Conservation (phyloP, 768 basidiomycete species). For the Suillus alpinus region DNA sequence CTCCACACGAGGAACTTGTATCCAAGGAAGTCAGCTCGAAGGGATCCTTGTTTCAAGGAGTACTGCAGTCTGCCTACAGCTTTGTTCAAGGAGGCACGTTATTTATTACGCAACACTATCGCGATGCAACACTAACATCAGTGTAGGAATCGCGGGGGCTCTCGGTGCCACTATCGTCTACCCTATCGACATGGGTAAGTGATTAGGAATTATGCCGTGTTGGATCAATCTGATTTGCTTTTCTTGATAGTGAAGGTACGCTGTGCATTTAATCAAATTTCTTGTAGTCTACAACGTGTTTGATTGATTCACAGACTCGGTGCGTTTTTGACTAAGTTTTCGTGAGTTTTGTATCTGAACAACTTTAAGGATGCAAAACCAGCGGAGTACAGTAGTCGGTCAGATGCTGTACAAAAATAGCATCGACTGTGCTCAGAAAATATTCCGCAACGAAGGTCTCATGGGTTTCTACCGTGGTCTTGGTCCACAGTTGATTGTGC, state of each 20-base stretch:
- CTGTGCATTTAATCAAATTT: conserved; percentile 5
- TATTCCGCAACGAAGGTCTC: conserved; percentile 92
- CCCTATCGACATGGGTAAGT: conserved; percentile 89
- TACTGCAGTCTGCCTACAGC: conserved; percentile 77
- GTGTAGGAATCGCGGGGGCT: conserved; percentile 81
- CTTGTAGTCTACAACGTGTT: neutral
- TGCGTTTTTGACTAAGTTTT: conserved; percentile 24
- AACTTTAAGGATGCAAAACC: conserved; percentile 85
- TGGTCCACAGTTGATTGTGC: conserved; percentile 88
- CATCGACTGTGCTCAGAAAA: conserved; percentile 89
- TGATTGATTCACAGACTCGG: conserved; percentile 50
- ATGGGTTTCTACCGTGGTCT: conserved; percentile 96
- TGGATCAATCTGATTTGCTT: conserved; percentile 10
- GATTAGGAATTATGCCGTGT: neutral
- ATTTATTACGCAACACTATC: neutral
- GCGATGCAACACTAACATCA: conserved; percentile 14
- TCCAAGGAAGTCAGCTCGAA: conserved; percentile 27
- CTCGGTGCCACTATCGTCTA: conserved; percentile 97
- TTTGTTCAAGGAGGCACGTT: conserved; percentile 79
- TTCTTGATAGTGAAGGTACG: conserved; percentile 66
- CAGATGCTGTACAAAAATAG: conserved; percentile 97
- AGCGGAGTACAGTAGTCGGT: conserved; percentile 93
- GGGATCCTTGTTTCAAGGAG: conserved; percentile 47
- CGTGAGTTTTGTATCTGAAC: conserved; percentile 7
- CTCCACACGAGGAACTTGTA: conserved; percentile 57